phyloP scores from a whole-genome alignment of 306 rosid species.

The Cucurbita pepo region DNA sequence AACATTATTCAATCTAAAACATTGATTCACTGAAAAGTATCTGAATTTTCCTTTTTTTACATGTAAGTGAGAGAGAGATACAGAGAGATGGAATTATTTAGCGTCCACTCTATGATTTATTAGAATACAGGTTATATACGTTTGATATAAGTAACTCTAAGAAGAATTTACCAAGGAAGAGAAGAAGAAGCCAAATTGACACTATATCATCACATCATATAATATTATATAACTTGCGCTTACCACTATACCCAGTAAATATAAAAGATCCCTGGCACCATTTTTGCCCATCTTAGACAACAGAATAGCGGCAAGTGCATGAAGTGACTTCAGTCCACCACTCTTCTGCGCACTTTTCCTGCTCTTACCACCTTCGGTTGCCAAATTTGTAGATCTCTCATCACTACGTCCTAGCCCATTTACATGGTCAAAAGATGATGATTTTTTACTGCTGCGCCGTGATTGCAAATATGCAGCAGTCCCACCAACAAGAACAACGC shows the following conservation, averaged over 20 bases:
- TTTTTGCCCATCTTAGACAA: slow-evolving; percentile 54
- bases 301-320: slow-evolving; percentile 66
- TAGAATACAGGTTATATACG: background rate
- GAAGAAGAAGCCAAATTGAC: background rate
- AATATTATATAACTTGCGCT: slow-evolving; percentile 12
- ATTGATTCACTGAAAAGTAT: background rate
- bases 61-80: background rate
- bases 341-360: slow-evolving; percentile 30
- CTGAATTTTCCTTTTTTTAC: background rate
- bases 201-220: background rate
- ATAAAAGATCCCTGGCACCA: slow-evolving; percentile 59
- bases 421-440: slow-evolving; percentile 19
- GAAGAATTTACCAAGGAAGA: background rate
- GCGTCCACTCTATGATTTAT: background rate
- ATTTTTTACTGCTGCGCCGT: slow-evolving; percentile 32
- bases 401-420: slow-evolving; percentile 35
- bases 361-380: slow-evolving; percentile 10
- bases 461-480: slow-evolving; percentile 71
- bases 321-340: slow-evolving; percentile 55
- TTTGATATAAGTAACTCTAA: background rate
- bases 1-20: background rate
- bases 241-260: slow-evolving; percentile 63
- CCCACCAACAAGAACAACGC: slow-evolving; percentile 74
- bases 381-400: slow-evolving; percentile 16
- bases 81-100: background rate